A percentile compares a stretch with the other conserved stretches of the same genome.
These are phyloP conservation scores for Lactarius quietus DNA, from an alignment of 768 basidiomycete species.

Conservation along the genomic window DNA sequence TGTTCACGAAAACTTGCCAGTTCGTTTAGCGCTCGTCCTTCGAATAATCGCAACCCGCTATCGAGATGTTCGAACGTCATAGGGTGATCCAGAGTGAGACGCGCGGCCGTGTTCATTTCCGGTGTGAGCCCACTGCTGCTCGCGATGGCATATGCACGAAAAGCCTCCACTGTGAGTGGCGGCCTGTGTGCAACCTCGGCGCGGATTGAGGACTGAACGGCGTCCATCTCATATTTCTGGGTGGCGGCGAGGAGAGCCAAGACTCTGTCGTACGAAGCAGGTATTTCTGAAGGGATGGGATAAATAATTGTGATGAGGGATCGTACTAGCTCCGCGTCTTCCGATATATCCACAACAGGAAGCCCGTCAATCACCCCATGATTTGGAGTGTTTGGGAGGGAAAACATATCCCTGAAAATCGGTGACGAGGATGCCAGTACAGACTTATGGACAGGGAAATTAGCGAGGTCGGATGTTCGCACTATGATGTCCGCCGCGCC, in stretches of 20 bases:
- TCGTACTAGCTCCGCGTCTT: slow-evolving; percentile 19
- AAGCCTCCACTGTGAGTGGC: not conserved
- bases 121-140: slow-evolving; percentile 3
- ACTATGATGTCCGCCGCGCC: not conserved
- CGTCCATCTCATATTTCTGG: slow-evolving; percentile 29
- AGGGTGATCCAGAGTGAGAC: slow-evolving; percentile 1
- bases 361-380: not conserved
- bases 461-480: not conserved
- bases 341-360: slow-evolving; percentile 24
- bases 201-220: not conserved
- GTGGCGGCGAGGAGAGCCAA: slow-evolving; percentile 20
- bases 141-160: slow-evolving; percentile 24
- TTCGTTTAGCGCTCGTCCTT: not conserved
- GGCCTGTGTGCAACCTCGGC: not conserved
- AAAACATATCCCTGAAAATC: slow-evolving; percentile 35
- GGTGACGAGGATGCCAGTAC: slow-evolving; percentile 30
- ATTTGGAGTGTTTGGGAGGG: slow-evolving; percentile 29
- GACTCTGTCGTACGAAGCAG: not conserved
- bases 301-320: slow-evolving; percentile 23
- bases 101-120: not conserved
- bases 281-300: slow-evolving; percentile 2
- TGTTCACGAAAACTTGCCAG: not conserved
- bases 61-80: slow-evolving; percentile 2
- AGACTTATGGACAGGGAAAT: not conserved
- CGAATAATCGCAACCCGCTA: not conserved